Conservation (phyloP, 352 stramenopile species). For the Globisporangium middletonii region DNA sequence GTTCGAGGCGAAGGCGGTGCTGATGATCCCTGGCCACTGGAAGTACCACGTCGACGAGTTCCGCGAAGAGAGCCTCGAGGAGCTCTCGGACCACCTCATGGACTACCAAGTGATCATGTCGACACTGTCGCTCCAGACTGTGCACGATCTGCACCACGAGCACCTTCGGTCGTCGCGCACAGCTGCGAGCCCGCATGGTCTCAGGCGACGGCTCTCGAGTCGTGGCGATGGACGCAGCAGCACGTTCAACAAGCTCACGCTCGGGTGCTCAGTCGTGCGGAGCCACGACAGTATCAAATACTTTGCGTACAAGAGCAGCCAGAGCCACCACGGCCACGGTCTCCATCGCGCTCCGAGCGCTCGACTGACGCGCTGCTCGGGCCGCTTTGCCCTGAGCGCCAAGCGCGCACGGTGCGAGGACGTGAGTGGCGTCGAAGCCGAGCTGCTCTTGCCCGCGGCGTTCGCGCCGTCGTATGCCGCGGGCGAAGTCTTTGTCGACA, state of each 20-base stretch:
- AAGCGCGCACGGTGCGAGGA: constrained; percentile 15
- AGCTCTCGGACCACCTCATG: constrained; percentile 36
- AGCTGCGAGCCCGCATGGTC: neutral
- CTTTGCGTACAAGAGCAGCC: constrained; percentile 45
- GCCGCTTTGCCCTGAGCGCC: constrained; percentile 4
- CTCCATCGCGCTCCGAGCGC: constrained; percentile 13
- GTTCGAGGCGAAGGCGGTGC: constrained; percentile 29
- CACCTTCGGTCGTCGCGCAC: constrained; percentile 14
- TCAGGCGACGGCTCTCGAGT: neutral
- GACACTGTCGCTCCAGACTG: constrained; percentile 36
- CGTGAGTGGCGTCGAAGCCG: constrained; percentile 10
- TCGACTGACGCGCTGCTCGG: neutral
- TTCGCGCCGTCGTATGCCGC: constrained; percentile 48
- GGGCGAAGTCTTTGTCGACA: constrained; percentile 56
- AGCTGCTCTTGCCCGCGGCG: constrained; percentile 20
- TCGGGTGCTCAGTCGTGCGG: constrained; percentile 43
- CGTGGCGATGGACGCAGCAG: neutral
- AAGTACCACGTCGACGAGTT: constrained; percentile 35
- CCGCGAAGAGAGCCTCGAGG: constrained; percentile 23
- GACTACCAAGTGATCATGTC: constrained; percentile 72
- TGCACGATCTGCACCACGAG: constrained; percentile 31
- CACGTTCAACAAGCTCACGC: constrained; percentile 6
- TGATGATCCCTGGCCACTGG: constrained; percentile 49
- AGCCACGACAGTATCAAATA: constrained; percentile 49
- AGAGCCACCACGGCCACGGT: constrained; percentile 13